phyloP scores from a whole-genome alignment of 2,329 filamentous ascomycete genomes.

The Colletotrichum simmondsii region DNA sequence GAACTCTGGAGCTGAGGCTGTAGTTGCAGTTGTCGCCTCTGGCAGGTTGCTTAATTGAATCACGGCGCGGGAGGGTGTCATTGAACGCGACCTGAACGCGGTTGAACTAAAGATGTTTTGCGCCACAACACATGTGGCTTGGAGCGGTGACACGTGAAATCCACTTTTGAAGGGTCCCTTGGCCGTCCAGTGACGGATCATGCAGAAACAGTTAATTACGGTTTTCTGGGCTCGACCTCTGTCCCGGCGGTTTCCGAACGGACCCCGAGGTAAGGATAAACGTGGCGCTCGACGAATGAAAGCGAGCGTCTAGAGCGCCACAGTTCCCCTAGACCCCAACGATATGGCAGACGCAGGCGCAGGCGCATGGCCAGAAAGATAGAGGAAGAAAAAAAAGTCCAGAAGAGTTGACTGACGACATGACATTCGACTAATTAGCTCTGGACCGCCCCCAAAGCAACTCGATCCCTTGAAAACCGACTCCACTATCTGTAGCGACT shows the following conservation, averaged over 20 bases:
- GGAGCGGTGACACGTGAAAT: constrained; percentile 5
- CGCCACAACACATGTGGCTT: constrained; percentile 20
- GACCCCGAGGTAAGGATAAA: constrained; percentile 24
- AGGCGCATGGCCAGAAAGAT: constrained; percentile 31
- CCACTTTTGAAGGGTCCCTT: background rate
- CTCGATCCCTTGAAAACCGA: constrained; percentile 19
- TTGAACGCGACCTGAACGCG: constrained; percentile 28
- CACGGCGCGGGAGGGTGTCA: background rate
- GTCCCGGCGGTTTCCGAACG: constrained; percentile 32
- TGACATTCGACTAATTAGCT: constrained; percentile 17
- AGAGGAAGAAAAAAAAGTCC: constrained; percentile 31
- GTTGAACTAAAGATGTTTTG: background rate
- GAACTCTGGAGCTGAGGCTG: background rate
- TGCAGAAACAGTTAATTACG: background rate
- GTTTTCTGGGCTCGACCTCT: background rate
- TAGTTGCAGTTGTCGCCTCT: background rate
- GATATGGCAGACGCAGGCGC: constrained; percentile 14
- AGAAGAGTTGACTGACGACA: constrained; percentile 29
- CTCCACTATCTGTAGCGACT: constrained; percentile 28
- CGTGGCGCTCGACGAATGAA: constrained; percentile 14
- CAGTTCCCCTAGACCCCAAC: constrained; percentile 6
- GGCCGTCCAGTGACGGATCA: background rate
- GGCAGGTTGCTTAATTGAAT: constrained; percentile 13
- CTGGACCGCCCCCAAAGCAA: constrained; percentile 14
- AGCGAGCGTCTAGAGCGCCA: constrained; percentile 1